phyloP scores from a whole-genome alignment of 2,329 filamentous ascomycete species.

The Colletotrichum musicola region DNA sequence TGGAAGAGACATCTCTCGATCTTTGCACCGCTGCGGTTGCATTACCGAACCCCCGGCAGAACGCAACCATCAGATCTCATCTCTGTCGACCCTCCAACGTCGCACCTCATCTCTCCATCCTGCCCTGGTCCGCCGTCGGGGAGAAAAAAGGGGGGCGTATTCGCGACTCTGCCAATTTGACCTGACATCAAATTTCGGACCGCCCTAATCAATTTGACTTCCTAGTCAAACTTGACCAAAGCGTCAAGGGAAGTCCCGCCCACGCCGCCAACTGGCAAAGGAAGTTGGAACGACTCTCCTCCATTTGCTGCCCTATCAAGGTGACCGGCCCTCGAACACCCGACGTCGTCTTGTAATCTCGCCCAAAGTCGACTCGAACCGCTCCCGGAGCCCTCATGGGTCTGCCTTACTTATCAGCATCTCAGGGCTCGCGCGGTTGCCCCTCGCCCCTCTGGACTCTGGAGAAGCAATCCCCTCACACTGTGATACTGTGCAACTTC shows the following conservation, averaged over 20 bases:
- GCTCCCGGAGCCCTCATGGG: constrained; percentile 24
- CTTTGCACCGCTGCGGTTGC: background rate
- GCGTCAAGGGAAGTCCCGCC: constrained; percentile 33
- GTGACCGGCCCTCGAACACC: too few species aligned
- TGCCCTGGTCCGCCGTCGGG: background rate
- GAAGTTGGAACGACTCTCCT: too few species aligned
- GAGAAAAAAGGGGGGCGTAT: constrained; percentile 18
- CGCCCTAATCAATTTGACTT: constrained; percentile 38
- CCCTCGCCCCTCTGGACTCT: background rate
- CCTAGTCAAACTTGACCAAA: constrained; percentile 38
- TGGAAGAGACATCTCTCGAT: too few species aligned
- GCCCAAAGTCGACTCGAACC: constrained; percentile 6
- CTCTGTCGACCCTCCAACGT: constrained; percentile 20
- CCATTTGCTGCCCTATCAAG: too few species aligned
- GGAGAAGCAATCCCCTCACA: background rate
- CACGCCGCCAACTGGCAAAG: background rate
- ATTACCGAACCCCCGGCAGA: background rate
- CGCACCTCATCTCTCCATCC: background rate
- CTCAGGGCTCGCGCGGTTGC: constrained; percentile 27
- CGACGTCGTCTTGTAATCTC: background rate
- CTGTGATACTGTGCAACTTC: constrained; percentile 1
- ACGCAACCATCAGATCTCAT: constrained; percentile 22
- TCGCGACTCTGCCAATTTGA: constrained; percentile 32
- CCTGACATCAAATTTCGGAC: constrained; percentile 39
- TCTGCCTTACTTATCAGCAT: constrained; percentile 9